phyloP scores from a whole-genome alignment of 257 asterid genomes.

The Euphrasia confusa region DNA sequence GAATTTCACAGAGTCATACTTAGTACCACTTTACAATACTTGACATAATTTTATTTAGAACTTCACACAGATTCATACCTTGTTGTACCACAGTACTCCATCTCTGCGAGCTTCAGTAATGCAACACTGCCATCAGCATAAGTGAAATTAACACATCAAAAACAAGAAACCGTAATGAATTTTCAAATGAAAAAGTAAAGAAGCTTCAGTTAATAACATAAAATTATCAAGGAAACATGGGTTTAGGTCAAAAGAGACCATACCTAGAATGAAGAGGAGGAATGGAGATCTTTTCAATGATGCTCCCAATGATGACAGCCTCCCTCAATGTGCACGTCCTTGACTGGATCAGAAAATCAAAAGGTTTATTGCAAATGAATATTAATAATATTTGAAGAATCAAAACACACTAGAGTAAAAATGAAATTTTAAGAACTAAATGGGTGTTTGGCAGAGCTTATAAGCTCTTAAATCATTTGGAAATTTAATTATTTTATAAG shows the following conservation, averaged over 20 bases:
- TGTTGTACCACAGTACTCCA: constrained; percentile 87
- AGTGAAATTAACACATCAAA: constrained; percentile 6
- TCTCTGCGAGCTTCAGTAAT: constrained; percentile 64
- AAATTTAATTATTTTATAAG: not conserved
- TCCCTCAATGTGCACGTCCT: constrained; percentile 73
- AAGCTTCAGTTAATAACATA: not conserved
- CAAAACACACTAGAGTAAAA: constrained; percentile 3
- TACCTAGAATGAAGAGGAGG: constrained; percentile 92
- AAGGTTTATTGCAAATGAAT: not conserved
- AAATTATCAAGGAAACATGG: not conserved
- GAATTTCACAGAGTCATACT: constrained; percentile 35
- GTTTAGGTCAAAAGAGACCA: constrained; percentile 13
- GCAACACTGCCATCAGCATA: constrained; percentile 51
- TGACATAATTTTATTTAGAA: not conserved
- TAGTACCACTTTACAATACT: not conserved
- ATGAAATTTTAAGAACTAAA: too few species aligned
- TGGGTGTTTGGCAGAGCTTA: too few species aligned
- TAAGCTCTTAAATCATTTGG: too few species aligned
- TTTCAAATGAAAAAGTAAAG: not conserved
- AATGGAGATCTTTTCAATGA: constrained; percentile 68
- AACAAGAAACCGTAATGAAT: not conserved
- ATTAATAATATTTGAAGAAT: not conserved
- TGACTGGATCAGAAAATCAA: constrained; percentile 43
- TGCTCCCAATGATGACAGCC: constrained; percentile 75
- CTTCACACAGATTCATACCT: constrained; percentile 39